A percentile compares a stretch with the other conserved stretches of the same genome.
Evolutionary conservation across 2,329 filamentous ascomycete species (phyloP).

Genomic region (Fusarium sp.): DNA sequence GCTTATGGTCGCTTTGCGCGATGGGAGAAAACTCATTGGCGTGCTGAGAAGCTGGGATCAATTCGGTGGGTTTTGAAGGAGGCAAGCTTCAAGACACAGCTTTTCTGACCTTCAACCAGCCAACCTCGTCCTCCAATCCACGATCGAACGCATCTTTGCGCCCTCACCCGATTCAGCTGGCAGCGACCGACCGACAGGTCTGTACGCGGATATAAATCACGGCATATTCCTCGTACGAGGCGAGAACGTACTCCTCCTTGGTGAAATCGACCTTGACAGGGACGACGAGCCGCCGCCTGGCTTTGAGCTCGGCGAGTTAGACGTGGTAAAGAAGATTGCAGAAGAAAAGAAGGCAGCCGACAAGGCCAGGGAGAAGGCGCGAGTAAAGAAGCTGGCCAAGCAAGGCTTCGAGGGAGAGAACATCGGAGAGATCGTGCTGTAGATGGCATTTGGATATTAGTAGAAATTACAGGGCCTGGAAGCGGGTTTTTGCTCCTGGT

Average conservation of each 20-base stretch:
- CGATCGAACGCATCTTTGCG: slow-evolving; percentile 88
- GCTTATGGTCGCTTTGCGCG: slow-evolving; percentile 89
- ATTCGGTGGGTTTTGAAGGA: slow-evolving; percentile 77
- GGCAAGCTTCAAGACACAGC: neutral
- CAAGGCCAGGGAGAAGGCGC: slow-evolving; percentile 80
- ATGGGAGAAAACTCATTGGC: slow-evolving; percentile 94
- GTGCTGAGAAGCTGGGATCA: slow-evolving; percentile 97
- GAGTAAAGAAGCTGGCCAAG: slow-evolving; percentile 78
- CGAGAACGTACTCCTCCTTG: slow-evolving; percentile 96
- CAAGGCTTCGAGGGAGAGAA: slow-evolving; percentile 93
- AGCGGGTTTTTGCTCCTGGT: slow-evolving; percentile 13
- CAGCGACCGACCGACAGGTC: slow-evolving; percentile 56
- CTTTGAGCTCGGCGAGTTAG: slow-evolving; percentile 75
- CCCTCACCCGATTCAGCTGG: slow-evolving; percentile 61
- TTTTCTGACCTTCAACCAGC: slow-evolving; percentile 66
- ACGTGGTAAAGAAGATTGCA: slow-evolving; percentile 79
- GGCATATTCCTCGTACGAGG: slow-evolving; percentile 94
- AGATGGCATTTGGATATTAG: slow-evolving; percentile 24
- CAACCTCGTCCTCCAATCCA: slow-evolving; percentile 95
- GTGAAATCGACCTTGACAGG: slow-evolving; percentile 96
- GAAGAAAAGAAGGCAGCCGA: slow-evolving; percentile 79
- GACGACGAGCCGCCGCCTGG: slow-evolving; percentile 89
- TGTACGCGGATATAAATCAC: slow-evolving; percentile 88
- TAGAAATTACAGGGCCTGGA: slow-evolving; percentile 18
- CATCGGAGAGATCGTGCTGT: slow-evolving; percentile 80